Evolutionary conservation across 2,329 filamentous ascomycete species (phyloP).

Genomic region (Alternaria atra): DNA sequence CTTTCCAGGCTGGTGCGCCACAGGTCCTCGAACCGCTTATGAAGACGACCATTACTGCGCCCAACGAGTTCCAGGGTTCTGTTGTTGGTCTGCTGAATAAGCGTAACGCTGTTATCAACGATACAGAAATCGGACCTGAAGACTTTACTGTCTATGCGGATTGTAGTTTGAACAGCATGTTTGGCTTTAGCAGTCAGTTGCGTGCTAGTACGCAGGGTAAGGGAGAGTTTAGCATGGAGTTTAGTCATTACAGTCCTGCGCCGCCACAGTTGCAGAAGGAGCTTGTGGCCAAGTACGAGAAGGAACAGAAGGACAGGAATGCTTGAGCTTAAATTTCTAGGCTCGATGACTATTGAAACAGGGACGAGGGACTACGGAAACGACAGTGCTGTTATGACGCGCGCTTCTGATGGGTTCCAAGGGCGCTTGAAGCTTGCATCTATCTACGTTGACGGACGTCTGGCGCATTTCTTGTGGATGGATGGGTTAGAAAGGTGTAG

Average conservation of each 20-base stretch:
- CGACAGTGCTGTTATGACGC: background rate
- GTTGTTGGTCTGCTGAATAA: slow-evolving; percentile 97
- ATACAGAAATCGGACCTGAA: slow-evolving; percentile 91
- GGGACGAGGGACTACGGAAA: background rate
- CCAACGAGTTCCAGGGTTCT: slow-evolving; percentile 96
- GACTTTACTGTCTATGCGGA: slow-evolving; percentile 94
- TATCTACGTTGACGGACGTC: slow-evolving; percentile 16
- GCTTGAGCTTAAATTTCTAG: slow-evolving; percentile 58
- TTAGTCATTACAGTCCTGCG: slow-evolving; percentile 91
- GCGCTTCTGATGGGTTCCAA: background rate
- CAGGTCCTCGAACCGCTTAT: slow-evolving; percentile 93
- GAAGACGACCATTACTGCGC: slow-evolving; percentile 97
- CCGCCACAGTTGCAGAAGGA: slow-evolving; percentile 88
- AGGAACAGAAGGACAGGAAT: slow-evolving; percentile 70
- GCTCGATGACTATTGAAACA: slow-evolving; percentile 25
- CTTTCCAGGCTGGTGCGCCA: slow-evolving; percentile 81
- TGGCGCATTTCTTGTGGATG: slow-evolving; percentile 19
- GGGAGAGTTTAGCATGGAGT: slow-evolving; percentile 99
- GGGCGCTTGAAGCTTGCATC: slow-evolving; percentile 23
- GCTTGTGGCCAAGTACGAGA: slow-evolving; percentile 72
- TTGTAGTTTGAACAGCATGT: slow-evolving; percentile 96
- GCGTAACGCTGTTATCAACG: slow-evolving; percentile 91
- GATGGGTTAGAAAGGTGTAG: slow-evolving; percentile 13
- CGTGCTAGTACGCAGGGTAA: slow-evolving; percentile 96
- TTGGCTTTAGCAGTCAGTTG: slow-evolving; percentile 91